phyloP scores from a whole-genome alignment of 116 monocot genomes.

The Cymodocea nodosa region DNA sequence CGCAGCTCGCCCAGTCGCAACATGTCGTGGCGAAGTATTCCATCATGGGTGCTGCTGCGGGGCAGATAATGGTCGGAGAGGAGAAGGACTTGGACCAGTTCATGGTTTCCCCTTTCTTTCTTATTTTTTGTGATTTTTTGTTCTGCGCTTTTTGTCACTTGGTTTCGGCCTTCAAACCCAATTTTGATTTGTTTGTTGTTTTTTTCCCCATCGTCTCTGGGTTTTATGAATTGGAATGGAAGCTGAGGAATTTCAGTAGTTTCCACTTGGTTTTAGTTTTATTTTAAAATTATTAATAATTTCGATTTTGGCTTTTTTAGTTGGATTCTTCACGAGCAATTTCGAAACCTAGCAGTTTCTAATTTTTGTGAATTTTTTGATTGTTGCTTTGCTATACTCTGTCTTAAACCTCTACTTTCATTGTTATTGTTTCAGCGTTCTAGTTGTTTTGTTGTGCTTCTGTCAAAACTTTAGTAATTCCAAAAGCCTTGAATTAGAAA shows the following conservation, averaged over 20 bases:
- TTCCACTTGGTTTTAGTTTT: too few species aligned
- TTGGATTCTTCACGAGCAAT: too few species aligned
- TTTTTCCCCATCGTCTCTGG: not conserved
- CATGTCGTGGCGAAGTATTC: constrained; percentile 73
- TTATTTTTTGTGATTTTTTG: not conserved
- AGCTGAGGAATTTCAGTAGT: too few species aligned
- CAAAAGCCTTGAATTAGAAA: too few species aligned
- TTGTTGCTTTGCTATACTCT: not conserved
- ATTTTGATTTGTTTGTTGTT: not conserved
- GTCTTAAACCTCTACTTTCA: not conserved
- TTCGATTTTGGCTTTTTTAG: too few species aligned
- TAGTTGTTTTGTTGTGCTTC: too few species aligned
- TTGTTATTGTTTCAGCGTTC: constrained; percentile 1
- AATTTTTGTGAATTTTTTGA: not conserved
- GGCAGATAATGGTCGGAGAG: constrained; percentile 27
- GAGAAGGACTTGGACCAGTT: constrained; percentile 77
- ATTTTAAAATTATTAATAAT: too few species aligned
- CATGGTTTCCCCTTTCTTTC: constrained; percentile 29
- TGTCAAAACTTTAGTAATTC: too few species aligned
- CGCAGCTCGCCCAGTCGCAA: constrained; percentile 70
- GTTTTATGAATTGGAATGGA: too few species aligned
- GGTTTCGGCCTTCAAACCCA: not conserved
- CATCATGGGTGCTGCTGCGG: constrained; percentile 17
- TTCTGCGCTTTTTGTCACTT: not conserved
- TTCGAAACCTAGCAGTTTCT: too few species aligned